Conservation (phyloP, 208 protist genomes). For the Wallacemonas rigidus region DNA sequence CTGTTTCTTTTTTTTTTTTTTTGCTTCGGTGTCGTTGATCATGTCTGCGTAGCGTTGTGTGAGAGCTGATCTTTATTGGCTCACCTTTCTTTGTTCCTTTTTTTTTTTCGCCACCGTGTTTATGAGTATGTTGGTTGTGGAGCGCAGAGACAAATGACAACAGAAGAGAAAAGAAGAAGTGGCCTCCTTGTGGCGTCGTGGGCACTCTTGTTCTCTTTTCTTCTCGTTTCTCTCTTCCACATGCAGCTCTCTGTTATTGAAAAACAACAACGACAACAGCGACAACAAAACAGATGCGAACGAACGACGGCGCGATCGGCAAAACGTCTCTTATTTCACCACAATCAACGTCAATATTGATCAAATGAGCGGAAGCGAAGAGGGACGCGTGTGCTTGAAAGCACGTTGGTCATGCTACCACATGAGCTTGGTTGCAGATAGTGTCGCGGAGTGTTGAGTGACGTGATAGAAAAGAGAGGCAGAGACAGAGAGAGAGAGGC, state of each 20-base stretch:
- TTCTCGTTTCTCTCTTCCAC: constrained; percentile 11
- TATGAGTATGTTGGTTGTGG: too few species aligned
- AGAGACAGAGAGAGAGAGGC: background rate
- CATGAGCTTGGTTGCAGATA: too few species aligned
- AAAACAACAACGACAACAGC: background rate
- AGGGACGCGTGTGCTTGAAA: background rate
- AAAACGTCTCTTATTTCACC: background rate
- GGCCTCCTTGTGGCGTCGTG: background rate
- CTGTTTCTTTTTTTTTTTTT: constrained; percentile 21
- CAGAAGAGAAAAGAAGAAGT: too few species aligned
- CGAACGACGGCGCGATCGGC: background rate
- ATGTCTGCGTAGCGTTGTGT: too few species aligned
- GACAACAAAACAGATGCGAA: background rate
- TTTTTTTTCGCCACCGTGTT: too few species aligned
- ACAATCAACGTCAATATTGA: background rate
- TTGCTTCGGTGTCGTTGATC: too few species aligned
- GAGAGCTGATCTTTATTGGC: too few species aligned
- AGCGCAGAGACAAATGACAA: too few species aligned
- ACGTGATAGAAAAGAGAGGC: too few species aligned
- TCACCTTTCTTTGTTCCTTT: too few species aligned
- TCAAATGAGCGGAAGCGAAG: background rate
- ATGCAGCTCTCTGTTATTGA: background rate
- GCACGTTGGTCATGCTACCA: background rate
- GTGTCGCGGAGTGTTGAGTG: too few species aligned
- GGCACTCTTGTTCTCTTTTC: constrained; percentile 21